Percentiles rank a stretch among this genome's conserved stretches.
Evolutionary conservation across 176 grass and related monocot species (phyloP).

Genomic region (Cymbopogon citratus): DNA sequence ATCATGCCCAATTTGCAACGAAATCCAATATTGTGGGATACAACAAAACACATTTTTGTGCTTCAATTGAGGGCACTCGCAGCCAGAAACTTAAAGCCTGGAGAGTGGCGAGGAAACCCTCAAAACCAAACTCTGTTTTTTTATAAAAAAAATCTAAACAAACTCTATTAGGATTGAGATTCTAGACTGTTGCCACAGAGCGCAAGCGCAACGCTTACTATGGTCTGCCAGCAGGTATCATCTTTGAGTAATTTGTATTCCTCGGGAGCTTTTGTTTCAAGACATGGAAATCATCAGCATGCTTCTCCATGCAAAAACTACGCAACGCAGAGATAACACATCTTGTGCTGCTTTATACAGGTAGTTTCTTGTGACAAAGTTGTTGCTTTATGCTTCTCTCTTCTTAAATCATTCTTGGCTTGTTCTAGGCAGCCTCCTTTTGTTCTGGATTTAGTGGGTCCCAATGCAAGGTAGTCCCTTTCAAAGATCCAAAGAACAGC

Average conservation of each 20-base stretch:
- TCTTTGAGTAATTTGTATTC: neutral
- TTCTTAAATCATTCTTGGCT: slow-evolving; percentile 31
- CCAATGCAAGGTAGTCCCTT: neutral
- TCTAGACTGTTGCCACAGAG: too few species aligned
- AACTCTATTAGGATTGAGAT: too few species aligned
- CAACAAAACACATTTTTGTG: too few species aligned
- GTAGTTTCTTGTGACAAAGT: slow-evolving; percentile 35
- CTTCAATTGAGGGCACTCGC: too few species aligned
- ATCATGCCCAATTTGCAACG: too few species aligned
- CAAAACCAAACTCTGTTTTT: too few species aligned
- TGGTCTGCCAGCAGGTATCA: neutral
- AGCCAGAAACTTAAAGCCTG: too few species aligned
- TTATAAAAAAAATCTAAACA: too few species aligned
- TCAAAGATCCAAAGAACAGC: slow-evolving; percentile 45
- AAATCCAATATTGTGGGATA: too few species aligned
- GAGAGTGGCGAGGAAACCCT: too few species aligned
- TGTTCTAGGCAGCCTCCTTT: slow-evolving; percentile 20
- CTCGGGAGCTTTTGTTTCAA: slow-evolving; percentile 29
- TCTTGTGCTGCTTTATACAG: neutral
- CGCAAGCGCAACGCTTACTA: too few species aligned
- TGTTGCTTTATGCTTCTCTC: slow-evolving; percentile 37
- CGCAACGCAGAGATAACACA: neutral
- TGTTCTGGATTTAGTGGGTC: slow-evolving; percentile 31
- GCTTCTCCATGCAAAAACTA: slow-evolving; percentile 8
- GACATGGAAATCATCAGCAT: slow-evolving; percentile 1